Base-by-base conservation (phyloP, 2,329 filamentous ascomycete genomes). In the Lachnellula occidentalis region DNA sequence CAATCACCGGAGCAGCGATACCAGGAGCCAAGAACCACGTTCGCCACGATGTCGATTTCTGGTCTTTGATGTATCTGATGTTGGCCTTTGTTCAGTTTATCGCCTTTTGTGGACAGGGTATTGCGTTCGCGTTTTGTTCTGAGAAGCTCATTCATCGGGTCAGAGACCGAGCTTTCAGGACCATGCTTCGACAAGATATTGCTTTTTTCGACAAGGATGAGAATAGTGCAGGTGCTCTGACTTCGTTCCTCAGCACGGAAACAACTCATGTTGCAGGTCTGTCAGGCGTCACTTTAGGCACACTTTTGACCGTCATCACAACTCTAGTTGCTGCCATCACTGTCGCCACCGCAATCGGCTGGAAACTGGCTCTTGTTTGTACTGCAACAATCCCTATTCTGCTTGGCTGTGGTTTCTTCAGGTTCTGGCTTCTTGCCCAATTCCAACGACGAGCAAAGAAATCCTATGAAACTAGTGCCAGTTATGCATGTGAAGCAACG, bases 161-260 rank as follows among this genome's bases (percentile, higher is more conserved):
- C 1, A 83, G 94, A 63, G 85, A 94, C 70, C 78, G 78, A 54
- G 88, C 91, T 6, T 96, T 99, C 76, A 81, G 92, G 34, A 79
- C 86, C 22, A 90, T 97, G 75, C 82, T 97, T 50, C 88, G 92
- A 60, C 92, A 97, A 71, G 94, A 97, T 59, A 92, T 97, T 55
- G 77, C 84, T 27, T 97, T 92, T 71, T 99, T 96, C 64, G 94
- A 97, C 70, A 79, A 78, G 45, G 89, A 95, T 59, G 87, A 94
- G 70, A 95, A 97, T 69, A 91, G 88, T 6, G 86, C 90, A 6
- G 94, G 94, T 61, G 87, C 91, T 1, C 75, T 99, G 64, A 96
- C 91, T 0, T 90, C 88, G 0, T 94, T 95, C 73, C 76, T 96
- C 12, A 92, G 89, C 2, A 95, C 90, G 0, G 88, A 96, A 71